Evolutionary conservation across 169 alveolate species (phyloP).

Genomic region (Plasmodium berghei): DNA sequence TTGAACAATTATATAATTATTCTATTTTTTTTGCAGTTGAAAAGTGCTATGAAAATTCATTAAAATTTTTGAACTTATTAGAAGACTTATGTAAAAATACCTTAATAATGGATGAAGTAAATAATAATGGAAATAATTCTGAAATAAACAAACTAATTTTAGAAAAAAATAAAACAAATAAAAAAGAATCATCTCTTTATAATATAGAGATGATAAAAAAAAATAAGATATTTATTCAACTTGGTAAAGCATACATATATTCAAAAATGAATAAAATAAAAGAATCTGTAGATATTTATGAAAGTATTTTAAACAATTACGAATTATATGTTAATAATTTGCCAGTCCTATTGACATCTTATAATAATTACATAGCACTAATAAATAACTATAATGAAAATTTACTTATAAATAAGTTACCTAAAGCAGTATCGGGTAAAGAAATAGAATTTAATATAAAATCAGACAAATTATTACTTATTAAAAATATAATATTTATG

Average conservation of each 20-base stretch:
- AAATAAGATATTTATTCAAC: slow-evolving; percentile 18
- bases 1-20: slow-evolving; percentile 41
- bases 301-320: slow-evolving; percentile 26
- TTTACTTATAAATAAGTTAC: background rate
- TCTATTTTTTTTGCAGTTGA: slow-evolving; percentile 52
- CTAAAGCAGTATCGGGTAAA: background rate
- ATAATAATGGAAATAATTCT: background rate
- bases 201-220: background rate
- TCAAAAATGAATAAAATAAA: slow-evolving; percentile 43
- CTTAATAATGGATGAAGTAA: background rate
- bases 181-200: too few species aligned
- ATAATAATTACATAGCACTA: slow-evolving; percentile 57
- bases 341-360: slow-evolving; percentile 12
- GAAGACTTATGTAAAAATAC: slow-evolving; percentile 41
- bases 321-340: background rate
- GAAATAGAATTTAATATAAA: slow-evolving; percentile 3
- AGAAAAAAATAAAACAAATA: background rate
- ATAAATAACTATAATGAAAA: slow-evolving; percentile 23
- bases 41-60: slow-evolving; percentile 23
- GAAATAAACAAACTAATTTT: background rate
- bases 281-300: slow-evolving; percentile 52
- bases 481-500: slow-evolving; percentile 28
- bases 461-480: slow-evolving; percentile 20
- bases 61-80: slow-evolving; percentile 22
- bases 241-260: slow-evolving; percentile 51